These are phyloP conservation scores for Daldinia loculata DNA, from an alignment of 495 filamentous ascomycete genomes.

Conservation along the genomic window DNA sequence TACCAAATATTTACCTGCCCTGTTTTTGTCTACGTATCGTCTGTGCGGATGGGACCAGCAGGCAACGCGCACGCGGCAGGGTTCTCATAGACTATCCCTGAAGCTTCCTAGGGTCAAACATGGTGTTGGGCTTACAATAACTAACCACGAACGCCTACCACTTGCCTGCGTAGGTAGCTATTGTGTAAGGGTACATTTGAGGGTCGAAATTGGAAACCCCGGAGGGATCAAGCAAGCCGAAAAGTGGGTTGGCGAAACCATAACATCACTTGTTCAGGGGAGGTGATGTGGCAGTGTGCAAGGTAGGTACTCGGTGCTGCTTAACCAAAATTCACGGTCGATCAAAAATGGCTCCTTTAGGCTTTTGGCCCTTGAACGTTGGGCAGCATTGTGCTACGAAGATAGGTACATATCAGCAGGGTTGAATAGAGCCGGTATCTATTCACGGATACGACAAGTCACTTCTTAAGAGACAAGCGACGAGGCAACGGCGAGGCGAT, in stretches of 20 bases:
- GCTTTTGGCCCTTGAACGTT: background rate
- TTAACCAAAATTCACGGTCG: slow-evolving; percentile 13
- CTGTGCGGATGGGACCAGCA: slow-evolving; percentile 31
- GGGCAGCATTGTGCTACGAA: background rate
- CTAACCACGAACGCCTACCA: background rate
- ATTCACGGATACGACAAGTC: slow-evolving; percentile 24
- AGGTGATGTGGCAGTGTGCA: slow-evolving; percentile 4
- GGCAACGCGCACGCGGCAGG: slow-evolving; percentile 18
- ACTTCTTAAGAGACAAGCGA: slow-evolving; percentile 11
- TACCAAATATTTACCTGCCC: slow-evolving; percentile 4
- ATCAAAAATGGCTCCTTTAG: background rate
- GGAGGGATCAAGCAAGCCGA: slow-evolving; percentile 1
- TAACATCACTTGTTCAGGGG: background rate
- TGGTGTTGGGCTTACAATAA: slow-evolving; percentile 4
- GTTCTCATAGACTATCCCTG: slow-evolving; percentile 18
- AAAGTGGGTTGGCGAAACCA: background rate
- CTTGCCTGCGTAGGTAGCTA: background rate
- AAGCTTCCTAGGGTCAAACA: slow-evolving; percentile 10
- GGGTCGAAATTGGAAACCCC: slow-evolving; percentile 8
- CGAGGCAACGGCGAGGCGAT: background rate
- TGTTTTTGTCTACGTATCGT: slow-evolving; percentile 22
- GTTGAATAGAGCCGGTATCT: slow-evolving; percentile 1
- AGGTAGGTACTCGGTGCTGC: background rate
- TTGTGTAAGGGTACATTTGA: background rate
- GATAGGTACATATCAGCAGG: slow-evolving; percentile 1